Percentiles rank a stretch among this genome's conserved stretches.
These are phyloP conservation scores for Juglanconis sp. DNA, from an alignment of 2,329 filamentous ascomycete genomes.

Conservation along the genomic window DNA sequence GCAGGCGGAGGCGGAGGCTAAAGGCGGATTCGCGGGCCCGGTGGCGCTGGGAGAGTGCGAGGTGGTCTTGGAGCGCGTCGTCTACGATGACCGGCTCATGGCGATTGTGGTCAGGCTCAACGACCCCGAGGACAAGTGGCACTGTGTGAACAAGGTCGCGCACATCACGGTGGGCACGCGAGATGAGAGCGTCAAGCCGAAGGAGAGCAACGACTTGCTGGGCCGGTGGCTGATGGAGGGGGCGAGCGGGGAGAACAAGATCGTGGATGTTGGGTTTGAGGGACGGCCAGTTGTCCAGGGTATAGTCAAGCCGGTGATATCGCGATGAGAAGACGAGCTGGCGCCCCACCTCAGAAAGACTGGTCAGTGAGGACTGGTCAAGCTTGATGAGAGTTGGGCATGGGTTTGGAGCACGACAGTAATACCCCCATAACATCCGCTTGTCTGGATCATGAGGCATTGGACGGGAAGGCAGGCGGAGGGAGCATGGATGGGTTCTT, in stretches of 20 bases:
- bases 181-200: conserved; percentile 73
- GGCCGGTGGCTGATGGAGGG: conserved; percentile 66
- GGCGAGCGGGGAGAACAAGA: conserved; percentile 38
- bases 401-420: no score
- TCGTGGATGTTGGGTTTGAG: conserved; percentile 48
- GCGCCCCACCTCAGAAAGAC: background rate
- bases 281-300: conserved; percentile 47
- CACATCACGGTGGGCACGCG: conserved; percentile 90
- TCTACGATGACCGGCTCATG: conserved; percentile 89
- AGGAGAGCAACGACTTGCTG: conserved; percentile 87
- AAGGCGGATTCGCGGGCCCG: conserved; percentile 37
- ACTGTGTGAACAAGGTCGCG: conserved; percentile 72
- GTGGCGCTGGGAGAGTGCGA: conserved; percentile 59
- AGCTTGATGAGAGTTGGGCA: background rate
- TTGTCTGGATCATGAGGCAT: no score
- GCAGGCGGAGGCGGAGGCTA: conserved; percentile 43
- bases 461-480: no score
- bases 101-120: conserved; percentile 77
- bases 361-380: background rate
- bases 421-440: no score
- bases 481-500: no score
- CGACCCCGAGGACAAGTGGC: conserved; percentile 55
- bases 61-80: conserved; percentile 65
- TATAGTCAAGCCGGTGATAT: conserved; percentile 45
- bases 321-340: conserved; percentile 34